Conservation (phyloP, 108 stramenopile species). For the Nitzschia inconspicua region DNA sequence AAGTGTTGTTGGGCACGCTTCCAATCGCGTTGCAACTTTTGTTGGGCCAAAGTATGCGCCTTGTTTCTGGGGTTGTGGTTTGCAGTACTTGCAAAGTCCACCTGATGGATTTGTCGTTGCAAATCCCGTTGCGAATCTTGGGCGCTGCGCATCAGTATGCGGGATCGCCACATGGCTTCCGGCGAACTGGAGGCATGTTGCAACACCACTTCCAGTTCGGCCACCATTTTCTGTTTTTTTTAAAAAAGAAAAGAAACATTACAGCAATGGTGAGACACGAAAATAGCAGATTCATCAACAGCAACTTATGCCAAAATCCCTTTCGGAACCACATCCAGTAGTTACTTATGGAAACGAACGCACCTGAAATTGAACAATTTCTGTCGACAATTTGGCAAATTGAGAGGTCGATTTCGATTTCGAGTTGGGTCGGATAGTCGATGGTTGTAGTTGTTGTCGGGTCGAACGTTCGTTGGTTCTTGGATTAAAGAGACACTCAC, state of each 20-base stretch:
- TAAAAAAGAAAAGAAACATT: neutral
- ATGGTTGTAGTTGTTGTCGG: too few species aligned
- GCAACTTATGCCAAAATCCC: neutral
- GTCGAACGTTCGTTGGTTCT: too few species aligned
- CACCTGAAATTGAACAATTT: conserved; percentile 27
- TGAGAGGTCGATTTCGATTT: too few species aligned
- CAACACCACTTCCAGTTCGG: conserved; percentile 12
- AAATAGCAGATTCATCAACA: neutral
- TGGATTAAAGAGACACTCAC: too few species aligned
- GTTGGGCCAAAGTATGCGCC: neutral
- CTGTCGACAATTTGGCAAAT: conserved; percentile 5
- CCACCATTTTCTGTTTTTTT: conserved; percentile 24
- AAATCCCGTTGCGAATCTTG: conserved; percentile 36
- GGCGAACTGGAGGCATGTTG: conserved; percentile 15
- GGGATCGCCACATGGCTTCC: conserved; percentile 32
- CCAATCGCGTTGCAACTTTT: conserved; percentile 35
- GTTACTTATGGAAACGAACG: neutral
- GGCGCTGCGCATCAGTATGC: conserved; percentile 31
- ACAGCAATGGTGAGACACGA: neutral
- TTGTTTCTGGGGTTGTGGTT: neutral
- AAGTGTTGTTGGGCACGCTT: conserved; percentile 21
- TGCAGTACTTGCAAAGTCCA: neutral
- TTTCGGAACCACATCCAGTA: neutral
- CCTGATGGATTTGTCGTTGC: neutral
- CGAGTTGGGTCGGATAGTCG: too few species aligned